Evolutionary conservation across 129 eudicot species (phyloP).

Genomic region (Lactuca sativa): DNA sequence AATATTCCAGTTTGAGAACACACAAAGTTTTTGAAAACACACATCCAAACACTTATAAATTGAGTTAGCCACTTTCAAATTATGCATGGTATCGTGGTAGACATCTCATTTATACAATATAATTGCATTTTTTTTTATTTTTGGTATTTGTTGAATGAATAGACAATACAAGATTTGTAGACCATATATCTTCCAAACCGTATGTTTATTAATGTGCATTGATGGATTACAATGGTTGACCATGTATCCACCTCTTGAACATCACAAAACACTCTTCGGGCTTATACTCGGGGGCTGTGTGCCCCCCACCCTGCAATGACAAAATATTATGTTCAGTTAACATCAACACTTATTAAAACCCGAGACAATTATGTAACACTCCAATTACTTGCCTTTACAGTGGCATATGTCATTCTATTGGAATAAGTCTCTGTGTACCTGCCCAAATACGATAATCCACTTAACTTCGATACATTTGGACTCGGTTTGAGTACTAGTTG

Average conservation of each 20-base stretch:
- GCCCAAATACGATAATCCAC: background rate
- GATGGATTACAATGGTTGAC: constrained; percentile 26
- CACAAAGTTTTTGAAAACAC: too few relatives aligned
- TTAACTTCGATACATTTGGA: background rate
- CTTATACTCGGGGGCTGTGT: constrained; percentile 48
- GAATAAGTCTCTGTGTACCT: constrained; percentile 43
- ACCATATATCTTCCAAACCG: too few relatives aligned
- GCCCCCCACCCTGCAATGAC: constrained; percentile 52
- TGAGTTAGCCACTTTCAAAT: too few relatives aligned
- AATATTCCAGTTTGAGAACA: too few relatives aligned
- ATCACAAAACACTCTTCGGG: constrained; percentile 44
- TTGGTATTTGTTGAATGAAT: too few relatives aligned
- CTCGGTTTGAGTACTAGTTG: too few relatives aligned
- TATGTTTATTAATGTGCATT: too few relatives aligned
- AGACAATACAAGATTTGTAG: too few relatives aligned
- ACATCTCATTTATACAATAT: background rate
- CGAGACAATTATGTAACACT: background rate
- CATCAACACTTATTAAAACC: background rate
- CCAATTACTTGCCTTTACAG: constrained; percentile 51
- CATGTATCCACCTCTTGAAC: constrained; percentile 55
- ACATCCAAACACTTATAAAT: too few relatives aligned
- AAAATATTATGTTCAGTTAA: background rate
- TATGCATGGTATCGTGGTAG: too few relatives aligned
- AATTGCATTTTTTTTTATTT: too few relatives aligned
- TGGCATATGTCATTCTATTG: constrained; percentile 57